These are phyloP conservation scores for Butyriboletus loyo DNA, from an alignment of 768 basidiomycete genomes.

Conservation along the genomic window DNA sequence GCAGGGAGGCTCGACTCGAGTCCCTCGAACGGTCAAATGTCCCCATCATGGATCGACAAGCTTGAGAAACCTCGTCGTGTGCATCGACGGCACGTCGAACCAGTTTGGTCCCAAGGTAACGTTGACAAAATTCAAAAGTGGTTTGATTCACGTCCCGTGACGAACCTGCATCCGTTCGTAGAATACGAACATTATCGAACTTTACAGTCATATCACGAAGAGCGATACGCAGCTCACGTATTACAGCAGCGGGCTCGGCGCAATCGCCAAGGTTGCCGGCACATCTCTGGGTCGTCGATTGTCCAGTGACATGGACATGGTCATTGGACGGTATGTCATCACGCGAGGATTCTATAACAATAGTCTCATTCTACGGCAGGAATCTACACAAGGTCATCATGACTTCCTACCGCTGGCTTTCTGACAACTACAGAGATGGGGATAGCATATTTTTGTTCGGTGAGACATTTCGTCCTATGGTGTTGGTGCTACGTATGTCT, in stretches of 20 bases:
- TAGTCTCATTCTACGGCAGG: constrained; percentile 18
- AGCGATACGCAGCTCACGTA: constrained; percentile 35
- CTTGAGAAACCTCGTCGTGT: constrained; percentile 28
- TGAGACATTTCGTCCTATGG: constrained; percentile 5
- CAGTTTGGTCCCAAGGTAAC: constrained; percentile 34
- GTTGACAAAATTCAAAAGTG: not conserved
- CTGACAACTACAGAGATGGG: constrained; percentile 36
- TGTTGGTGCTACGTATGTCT: not conserved
- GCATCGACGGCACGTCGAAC: constrained; percentile 42
- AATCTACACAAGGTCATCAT: constrained; percentile 36
- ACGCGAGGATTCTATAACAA: not conserved
- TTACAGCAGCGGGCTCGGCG: constrained; percentile 41
- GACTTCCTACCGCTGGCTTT: constrained; percentile 40
- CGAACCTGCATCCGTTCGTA: constrained; percentile 2
- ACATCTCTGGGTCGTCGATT: constrained; percentile 21
- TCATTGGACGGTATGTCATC: constrained; percentile 35
- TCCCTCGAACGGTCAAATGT: constrained; percentile 6
- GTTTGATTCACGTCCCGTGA: not conserved
- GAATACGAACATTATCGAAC: constrained; percentile 43
- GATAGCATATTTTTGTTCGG: constrained; percentile 44
- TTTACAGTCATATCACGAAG: constrained; percentile 38
- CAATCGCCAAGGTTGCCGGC: constrained; percentile 27
- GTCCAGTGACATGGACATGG: constrained; percentile 32
- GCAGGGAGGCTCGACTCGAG: not conserved
- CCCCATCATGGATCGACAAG: not conserved